phyloP scores from a whole-genome alignment of 1,284 basidiomycete genomes.

The Cystobasidiaceae sp. region DNA sequence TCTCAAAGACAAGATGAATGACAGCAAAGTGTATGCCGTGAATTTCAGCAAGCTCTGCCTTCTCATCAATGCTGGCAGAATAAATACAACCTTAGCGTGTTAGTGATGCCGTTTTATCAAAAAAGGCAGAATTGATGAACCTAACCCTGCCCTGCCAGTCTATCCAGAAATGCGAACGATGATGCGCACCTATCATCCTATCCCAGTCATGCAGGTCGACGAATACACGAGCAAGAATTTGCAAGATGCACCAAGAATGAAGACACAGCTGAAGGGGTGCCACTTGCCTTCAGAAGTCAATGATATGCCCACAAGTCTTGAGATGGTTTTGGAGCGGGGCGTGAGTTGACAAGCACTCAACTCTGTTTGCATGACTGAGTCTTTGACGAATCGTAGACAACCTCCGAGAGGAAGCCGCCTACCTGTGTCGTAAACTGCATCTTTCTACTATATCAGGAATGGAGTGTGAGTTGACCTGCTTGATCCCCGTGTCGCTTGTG shows the following conservation, averaged over 20 bases:
- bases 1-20: conserved; percentile 74
- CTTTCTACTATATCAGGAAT: conserved; percentile 66
- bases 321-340: conserved; percentile 63
- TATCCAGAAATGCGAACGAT: conserved; percentile 70
- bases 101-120: conserved; percentile 47
- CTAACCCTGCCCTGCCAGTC: conserved; percentile 38
- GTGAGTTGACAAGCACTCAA: conserved; percentile 47
- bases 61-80: conserved; percentile 83
- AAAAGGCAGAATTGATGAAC: background rate
- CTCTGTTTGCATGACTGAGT: conserved; percentile 42
- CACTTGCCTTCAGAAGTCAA: conserved; percentile 65
- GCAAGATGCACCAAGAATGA: conserved; percentile 75
- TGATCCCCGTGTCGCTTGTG: background rate
- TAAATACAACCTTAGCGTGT: conserved; percentile 93
- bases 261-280: conserved; percentile 68
- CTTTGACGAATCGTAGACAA: conserved; percentile 43
- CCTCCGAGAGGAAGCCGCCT: conserved; percentile 59
- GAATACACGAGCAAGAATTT: conserved; percentile 61
- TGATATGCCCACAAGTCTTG: too few species aligned
- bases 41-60: conserved; percentile 77
- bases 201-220: conserved; percentile 67
- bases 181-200: conserved; percentile 72
- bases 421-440: conserved; percentile 74
- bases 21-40: conserved; percentile 68
- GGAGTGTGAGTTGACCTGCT: conserved; percentile 53